A percentile compares a stretch with the other conserved stretches of the same genome.
These are phyloP conservation scores for Backusella mclennaniae DNA, from an alignment of 192 early-diverging fungal species.

Conservation along the genomic window DNA sequence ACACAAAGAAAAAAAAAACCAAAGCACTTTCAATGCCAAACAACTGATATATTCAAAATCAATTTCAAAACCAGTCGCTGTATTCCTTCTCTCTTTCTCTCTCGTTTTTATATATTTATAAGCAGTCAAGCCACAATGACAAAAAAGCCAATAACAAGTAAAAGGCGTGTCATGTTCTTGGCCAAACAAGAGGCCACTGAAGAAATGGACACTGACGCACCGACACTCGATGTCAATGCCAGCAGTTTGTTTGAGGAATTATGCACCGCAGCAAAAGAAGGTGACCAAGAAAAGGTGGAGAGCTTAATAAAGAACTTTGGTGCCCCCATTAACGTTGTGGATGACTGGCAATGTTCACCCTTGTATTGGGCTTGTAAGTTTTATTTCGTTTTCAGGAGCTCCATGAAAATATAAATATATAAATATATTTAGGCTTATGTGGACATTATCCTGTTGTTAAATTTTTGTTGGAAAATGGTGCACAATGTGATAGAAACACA, in stretches of 20 bases:
- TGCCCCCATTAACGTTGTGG: conserved; percentile 46
- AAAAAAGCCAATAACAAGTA: conserved; percentile 13
- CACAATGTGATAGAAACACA: conserved; percentile 48
- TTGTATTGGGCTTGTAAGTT: conserved; percentile 44
- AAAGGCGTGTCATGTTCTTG: conserved; percentile 11
- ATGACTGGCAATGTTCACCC: conserved; percentile 46
- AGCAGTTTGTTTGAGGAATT: conserved; percentile 40
- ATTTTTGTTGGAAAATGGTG: conserved; percentile 47
- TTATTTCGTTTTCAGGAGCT: background rate
- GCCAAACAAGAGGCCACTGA: background rate
- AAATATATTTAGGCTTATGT: conserved; percentile 33
- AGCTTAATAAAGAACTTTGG: conserved; percentile 29
- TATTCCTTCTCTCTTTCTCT: background rate
- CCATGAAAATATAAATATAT: background rate
- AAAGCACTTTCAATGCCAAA: background rate
- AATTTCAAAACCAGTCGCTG: background rate
- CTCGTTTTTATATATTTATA: background rate
- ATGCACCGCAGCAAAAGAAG: conserved; percentile 37
- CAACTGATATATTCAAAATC: background rate
- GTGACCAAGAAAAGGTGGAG: conserved; percentile 45
- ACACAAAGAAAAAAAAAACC: background rate
- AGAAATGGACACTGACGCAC: background rate
- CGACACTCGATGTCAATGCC: conserved; percentile 20
- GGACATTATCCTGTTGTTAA: conserved; percentile 40
- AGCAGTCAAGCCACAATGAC: background rate